Conservation (phyloP, 2,329 filamentous ascomycete genomes). For the Seiridium unicorne region DNA sequence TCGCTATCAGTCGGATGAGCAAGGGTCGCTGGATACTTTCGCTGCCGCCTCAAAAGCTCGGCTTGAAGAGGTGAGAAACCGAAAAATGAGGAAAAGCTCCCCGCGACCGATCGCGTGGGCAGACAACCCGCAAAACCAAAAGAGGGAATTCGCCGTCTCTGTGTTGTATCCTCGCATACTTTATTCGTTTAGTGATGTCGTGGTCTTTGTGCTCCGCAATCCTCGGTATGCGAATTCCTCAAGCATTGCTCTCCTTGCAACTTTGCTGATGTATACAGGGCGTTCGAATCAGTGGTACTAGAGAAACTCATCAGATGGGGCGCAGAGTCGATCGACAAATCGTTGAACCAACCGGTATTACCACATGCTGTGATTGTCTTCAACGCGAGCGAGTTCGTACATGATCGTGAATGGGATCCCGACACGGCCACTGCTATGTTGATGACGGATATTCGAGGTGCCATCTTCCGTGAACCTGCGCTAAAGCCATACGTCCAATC, state of each 20-base stretch:
- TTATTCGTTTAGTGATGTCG: conserved; percentile 39
- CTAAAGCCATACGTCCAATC: conserved; percentile 27
- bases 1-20: conserved; percentile 2
- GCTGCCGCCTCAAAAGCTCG: conserved; percentile 5
- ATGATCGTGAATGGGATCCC: conserved; percentile 26
- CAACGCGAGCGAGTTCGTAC: conserved; percentile 34
- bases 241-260: background rate
- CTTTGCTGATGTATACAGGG: conserved; percentile 19
- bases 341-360: conserved; percentile 48
- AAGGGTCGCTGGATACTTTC: background rate
- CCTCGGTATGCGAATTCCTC: conserved; percentile 21
- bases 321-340: conserved; percentile 42
- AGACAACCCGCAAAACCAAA: conserved; percentile 15
- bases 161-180: conserved; percentile 37
- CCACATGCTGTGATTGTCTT: conserved; percentile 49
- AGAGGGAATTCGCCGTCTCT: conserved; percentile 30
- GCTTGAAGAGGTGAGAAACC: conserved; percentile 9
- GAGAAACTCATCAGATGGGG: conserved; percentile 44
- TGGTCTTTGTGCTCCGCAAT: conserved; percentile 37
- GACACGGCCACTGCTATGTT: conserved; percentile 31
- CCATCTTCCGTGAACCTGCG: conserved; percentile 18
- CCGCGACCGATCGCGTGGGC: conserved; percentile 22
- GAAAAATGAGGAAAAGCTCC: conserved; percentile 1
- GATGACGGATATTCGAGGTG: conserved; percentile 25
- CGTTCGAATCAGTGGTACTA: conserved; percentile 31